Percentiles rank a stretch among this genome's conserved stretches.
phyloP scores from a whole-genome alignment of 345 rosid species.

The Orychophragmus violaceus region DNA sequence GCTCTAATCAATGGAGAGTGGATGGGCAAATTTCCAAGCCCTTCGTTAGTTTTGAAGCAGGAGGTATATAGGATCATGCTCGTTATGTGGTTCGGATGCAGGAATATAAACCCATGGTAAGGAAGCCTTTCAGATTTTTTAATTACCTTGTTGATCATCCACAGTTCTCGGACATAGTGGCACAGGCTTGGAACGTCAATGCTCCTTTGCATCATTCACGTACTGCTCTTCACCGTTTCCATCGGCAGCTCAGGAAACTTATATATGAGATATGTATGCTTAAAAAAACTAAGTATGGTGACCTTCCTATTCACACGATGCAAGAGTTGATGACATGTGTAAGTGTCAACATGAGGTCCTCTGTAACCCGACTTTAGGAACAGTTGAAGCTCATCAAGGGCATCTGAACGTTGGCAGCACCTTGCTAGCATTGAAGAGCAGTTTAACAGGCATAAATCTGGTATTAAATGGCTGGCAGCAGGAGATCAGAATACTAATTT shows the following conservation, averaged over 20 bases:
- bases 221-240: background rate
- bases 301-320: background rate
- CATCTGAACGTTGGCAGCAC: too few species aligned
- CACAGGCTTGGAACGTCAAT: background rate
- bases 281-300: background rate
- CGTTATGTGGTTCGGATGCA: background rate
- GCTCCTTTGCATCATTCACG: background rate
- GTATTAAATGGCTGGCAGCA: too few species aligned
- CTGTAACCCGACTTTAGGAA: too few species aligned
- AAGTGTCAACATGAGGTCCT: background rate
- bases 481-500: too few species aligned
- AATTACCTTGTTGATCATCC: background rate
- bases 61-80: background rate
- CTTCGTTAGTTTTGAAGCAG: background rate
- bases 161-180: too few species aligned
- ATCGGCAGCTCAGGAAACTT: background rate
- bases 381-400: too few species aligned
- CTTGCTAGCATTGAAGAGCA: too few species aligned
- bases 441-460: too few species aligned
- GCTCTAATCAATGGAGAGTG: background rate
- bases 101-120: background rate
- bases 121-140: background rate
- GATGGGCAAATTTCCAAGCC: background rate
- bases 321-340: background rate
- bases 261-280: background rate